Evolutionary conservation across 2,329 filamentous ascomycete genomes (phyloP).

Genomic region (Orbilia javanica): DNA sequence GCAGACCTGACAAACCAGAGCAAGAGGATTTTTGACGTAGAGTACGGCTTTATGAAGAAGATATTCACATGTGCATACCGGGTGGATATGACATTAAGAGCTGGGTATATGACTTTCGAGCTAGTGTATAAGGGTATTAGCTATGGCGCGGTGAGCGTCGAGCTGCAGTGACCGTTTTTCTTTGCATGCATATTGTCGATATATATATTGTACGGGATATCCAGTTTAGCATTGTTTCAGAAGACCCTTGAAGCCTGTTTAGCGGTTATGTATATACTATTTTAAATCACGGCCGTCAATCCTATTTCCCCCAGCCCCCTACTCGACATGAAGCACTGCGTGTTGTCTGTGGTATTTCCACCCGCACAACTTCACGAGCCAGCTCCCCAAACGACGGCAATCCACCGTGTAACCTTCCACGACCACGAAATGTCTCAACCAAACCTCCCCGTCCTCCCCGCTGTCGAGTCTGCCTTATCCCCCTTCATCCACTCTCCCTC

Average conservation of each 20-base stretch:
- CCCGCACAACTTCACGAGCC: background rate
- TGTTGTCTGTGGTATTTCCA: conserved; percentile 17
- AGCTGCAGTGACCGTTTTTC: conserved; percentile 23
- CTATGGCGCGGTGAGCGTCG: conserved; percentile 49
- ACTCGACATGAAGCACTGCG: background rate
- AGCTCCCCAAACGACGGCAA: background rate
- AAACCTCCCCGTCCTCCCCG: conserved; percentile 47
- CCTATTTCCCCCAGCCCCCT: background rate
- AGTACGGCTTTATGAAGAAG: conserved; percentile 52
- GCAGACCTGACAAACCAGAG: conserved; percentile 46
- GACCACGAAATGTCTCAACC: conserved; percentile 19
- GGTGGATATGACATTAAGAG: conserved; percentile 53
- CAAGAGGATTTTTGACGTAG: conserved; percentile 52
- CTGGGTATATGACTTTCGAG: conserved; percentile 51
- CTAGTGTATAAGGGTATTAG: conserved; percentile 54
- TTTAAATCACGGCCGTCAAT: background rate
- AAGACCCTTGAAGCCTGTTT: background rate
- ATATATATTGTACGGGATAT: background rate
- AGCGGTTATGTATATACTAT: conserved; percentile 19
- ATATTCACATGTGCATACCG: conserved; percentile 52
- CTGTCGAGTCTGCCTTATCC: conserved; percentile 41
- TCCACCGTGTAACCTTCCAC: background rate
- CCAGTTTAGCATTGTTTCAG: conserved; percentile 12
- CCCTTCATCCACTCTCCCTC: conserved; percentile 51
- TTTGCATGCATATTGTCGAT: background rate